These are phyloP conservation scores for Zychaea mexicana DNA, from an alignment of 371 early-diverging fungal species.

Conservation along the genomic window DNA sequence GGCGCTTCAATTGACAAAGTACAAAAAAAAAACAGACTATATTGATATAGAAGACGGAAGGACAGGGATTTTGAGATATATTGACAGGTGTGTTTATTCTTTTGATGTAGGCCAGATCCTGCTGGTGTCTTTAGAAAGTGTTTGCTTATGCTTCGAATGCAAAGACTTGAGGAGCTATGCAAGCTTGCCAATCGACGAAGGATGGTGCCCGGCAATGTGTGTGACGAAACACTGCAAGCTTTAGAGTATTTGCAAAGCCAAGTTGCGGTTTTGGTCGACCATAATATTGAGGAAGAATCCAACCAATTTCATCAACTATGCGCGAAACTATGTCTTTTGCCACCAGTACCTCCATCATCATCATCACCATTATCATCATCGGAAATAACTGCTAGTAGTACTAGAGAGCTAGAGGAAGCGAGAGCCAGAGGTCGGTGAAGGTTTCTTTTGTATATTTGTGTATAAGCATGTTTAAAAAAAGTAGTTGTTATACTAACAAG, in stretches of 20 bases:
- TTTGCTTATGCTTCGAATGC: conserved; percentile 66
- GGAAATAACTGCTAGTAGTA: conserved; percentile 1
- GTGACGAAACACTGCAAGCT: conserved; percentile 51
- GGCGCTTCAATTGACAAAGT: conserved; percentile 74
- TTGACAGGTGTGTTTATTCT: too few species aligned
- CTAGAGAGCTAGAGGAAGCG: background rate
- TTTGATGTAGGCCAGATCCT: conserved; percentile 55
- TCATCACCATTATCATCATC: background rate
- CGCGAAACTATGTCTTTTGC: conserved; percentile 51
- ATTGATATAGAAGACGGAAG: background rate
- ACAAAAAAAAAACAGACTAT: conserved; percentile 4
- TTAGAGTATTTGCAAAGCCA: conserved; percentile 71
- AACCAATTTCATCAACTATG: conserved; percentile 68
- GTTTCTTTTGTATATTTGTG: background rate
- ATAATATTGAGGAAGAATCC: conserved; percentile 62
- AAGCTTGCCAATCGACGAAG: conserved; percentile 1
- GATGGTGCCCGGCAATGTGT: conserved; percentile 5
- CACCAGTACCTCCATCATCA: background rate
- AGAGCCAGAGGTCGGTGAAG: background rate
- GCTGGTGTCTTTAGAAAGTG: conserved; percentile 62
- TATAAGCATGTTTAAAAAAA: background rate
- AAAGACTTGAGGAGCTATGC: conserved; percentile 72
- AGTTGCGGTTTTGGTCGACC: conserved; percentile 69
- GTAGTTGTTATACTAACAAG: background rate
- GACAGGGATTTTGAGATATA: too few species aligned